Conservation (phyloP, 441 rosid species). For the Gossypium lobatum region DNA sequence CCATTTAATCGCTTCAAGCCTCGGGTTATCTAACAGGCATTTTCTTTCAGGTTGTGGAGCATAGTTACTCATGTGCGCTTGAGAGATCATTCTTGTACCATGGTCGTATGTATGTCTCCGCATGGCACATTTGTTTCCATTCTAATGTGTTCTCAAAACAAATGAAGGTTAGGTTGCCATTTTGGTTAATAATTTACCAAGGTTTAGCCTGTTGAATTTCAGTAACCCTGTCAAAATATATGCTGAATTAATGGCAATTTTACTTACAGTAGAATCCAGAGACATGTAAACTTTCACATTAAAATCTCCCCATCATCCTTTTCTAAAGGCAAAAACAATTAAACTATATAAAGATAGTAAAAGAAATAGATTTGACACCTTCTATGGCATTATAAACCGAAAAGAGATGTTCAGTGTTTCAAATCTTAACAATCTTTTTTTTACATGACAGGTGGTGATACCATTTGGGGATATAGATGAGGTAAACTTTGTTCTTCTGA, state of each 20-base stretch:
- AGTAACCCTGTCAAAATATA: slow-evolving; percentile 8
- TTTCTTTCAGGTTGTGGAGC: slow-evolving; percentile 72
- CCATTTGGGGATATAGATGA: slow-evolving; percentile 96
- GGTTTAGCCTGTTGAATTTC: neutral
- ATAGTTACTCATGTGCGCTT: slow-evolving; percentile 90
- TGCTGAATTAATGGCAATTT: slow-evolving; percentile 4
- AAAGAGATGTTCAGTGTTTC: neutral
- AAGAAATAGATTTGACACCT: neutral
- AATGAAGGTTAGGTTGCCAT: slow-evolving; percentile 64
- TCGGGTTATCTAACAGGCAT: neutral
- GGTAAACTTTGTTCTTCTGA: slow-evolving; percentile 38
- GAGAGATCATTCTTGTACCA: slow-evolving; percentile 98
- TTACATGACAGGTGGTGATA: slow-evolving; percentile 58
- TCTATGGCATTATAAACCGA: neutral
- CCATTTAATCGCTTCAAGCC: slow-evolving; percentile 13
- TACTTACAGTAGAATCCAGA: neutral
- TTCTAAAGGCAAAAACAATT: neutral
- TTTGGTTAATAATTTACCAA: slow-evolving; percentile 12
- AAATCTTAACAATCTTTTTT: neutral
- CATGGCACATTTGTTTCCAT: slow-evolving; percentile 99
- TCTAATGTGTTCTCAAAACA: slow-evolving; percentile 98
- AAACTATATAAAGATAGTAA: neutral
- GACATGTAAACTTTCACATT: too few species aligned
- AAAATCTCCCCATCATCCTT: too few species aligned
- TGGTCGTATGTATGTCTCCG: slow-evolving; percentile 94